Evolutionary conservation across 164 flowering plant genomes (phyloP), one percentile per base, ranked within the genome.

Genomic region (Kalanchoe fedtschenkoi): DNA sequence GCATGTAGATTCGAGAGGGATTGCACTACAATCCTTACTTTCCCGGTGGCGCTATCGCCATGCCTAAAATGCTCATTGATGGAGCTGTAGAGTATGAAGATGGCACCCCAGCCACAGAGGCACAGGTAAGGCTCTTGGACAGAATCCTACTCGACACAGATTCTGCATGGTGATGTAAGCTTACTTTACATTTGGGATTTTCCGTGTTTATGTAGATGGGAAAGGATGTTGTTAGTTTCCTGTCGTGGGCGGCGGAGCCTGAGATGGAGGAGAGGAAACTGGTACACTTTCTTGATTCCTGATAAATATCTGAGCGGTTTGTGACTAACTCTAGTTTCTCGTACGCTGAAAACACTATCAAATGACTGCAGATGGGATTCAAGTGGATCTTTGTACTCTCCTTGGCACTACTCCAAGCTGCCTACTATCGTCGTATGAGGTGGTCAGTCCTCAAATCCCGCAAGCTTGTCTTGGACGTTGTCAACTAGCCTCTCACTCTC

Each of bases 1-100:
- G 43, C 28, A 54, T 73, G 35, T 47, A 91, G 96, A 81, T 91
- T 60, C 72, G 93, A 54, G 95, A 88, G 14, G 97, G 97, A 17
- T 63, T 88, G 68, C 87, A 86, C 68, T 91, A 88, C 44, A 91
- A 91, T 63, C 93, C 97, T 44, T 91, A 91, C 78, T 88, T 91
- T 65, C 97, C 97, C 60, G 97, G 96, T 16, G 97, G 97, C 65
- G 96, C 93, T 1, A 91, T 91, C 71, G 97, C 97, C 2, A 91
- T 91, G 96, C 97, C 97, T 22, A 78, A 91, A 75, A 91, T 91
- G 97, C 96, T 88, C 41, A 83, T 67, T 58, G 96, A 86, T 82
- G 97, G 88, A 42, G 93, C 95, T 68, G 64, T 91, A 24, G 97
- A 91, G 73, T 89, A 85, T 71, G 93, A 85, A 72, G 96, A 89